These are phyloP conservation scores for Gynandropsis gynandra DNA, from an alignment of 345 rosid genomes.

Conservation along the genomic window DNA sequence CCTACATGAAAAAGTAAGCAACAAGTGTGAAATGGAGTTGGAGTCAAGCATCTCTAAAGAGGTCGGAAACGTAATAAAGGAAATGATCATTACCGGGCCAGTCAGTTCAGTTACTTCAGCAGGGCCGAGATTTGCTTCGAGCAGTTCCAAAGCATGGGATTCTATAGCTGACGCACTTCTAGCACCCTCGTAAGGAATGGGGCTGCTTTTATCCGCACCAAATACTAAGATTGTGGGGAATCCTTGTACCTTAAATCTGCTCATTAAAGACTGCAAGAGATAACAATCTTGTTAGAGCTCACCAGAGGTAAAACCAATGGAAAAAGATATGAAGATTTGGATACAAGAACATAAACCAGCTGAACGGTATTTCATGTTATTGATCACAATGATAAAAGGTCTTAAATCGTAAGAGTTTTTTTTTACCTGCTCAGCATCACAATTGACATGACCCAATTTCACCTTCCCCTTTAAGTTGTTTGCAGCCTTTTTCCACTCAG, in stretches of 20 bases:
- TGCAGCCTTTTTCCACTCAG: conserved; percentile 98
- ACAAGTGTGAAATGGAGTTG: not conserved
- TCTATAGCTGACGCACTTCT: conserved; percentile 86
- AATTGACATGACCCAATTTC: conserved; percentile 89
- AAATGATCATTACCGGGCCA: conserved; percentile 45
- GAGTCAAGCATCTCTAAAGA: conserved; percentile 4
- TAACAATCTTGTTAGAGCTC: conserved; percentile 21
- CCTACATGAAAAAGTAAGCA: conserved; percentile 33
- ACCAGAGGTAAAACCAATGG: not conserved
- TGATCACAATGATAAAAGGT: not conserved
- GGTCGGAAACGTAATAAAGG: not conserved
- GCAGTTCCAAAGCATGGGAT: conserved; percentile 80
- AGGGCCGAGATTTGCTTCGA: conserved; percentile 75
- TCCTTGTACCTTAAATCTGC: conserved; percentile 91
- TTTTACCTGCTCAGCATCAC: conserved; percentile 76
- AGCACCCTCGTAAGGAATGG: conserved; percentile 78
- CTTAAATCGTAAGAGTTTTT: not conserved
- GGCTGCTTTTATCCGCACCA: conserved; percentile 81
- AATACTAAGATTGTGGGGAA: conserved; percentile 93
- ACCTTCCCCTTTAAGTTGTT: conserved; percentile 84
- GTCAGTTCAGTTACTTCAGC: conserved; percentile 84
- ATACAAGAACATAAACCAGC: not conserved
- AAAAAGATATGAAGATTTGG: not conserved
- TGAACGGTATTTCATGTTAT: not conserved
- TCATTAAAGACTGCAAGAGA: conserved; percentile 67